phyloP scores from a whole-genome alignment of 2,329 filamentous ascomycete genomes.

The Verticillium klebahnii region DNA sequence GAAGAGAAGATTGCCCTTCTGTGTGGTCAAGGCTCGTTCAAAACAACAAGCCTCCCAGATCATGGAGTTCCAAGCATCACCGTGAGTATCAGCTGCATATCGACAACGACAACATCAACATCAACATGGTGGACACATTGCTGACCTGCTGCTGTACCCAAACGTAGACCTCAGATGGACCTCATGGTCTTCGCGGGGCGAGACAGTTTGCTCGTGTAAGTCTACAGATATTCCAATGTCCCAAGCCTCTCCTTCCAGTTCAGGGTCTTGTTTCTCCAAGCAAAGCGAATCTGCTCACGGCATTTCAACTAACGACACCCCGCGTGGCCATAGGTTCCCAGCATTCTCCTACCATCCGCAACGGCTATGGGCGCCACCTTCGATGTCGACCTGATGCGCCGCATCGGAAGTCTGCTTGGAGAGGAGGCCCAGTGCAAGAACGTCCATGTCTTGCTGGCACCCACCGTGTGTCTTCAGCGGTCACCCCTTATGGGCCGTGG shows the following conservation, averaged over 20 bases:
- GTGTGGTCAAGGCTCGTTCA: neutral
- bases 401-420: slow-evolving; percentile 5
- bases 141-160: too few relatives aligned
- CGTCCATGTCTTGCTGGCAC: slow-evolving; percentile 53
- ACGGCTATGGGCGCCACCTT: slow-evolving; percentile 30
- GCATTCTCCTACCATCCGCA: slow-evolving; percentile 8
- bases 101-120: too few relatives aligned
- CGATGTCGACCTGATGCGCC: slow-evolving; percentile 22
- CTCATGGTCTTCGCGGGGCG: neutral
- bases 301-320: slow-evolving; percentile 42
- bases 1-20: slow-evolving; percentile 1
- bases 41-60: neutral
- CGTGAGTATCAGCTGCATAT: neutral
- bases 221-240: slow-evolving; percentile 26
- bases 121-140: too few relatives aligned
- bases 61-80: neutral
- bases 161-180: neutral
- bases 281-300: neutral
- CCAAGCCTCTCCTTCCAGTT: too few relatives aligned
- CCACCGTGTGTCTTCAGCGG: slow-evolving; percentile 59
- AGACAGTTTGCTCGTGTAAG: neutral
- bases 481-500: slow-evolving; percentile 58
- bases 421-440: slow-evolving; percentile 36
- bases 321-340: neutral
- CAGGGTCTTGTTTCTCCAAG: neutral